Percentiles rank a stretch among this genome's conserved stretches.
Conservation (phyloP, 2,329 filamentous ascomycete species). For the Cadophora malorum region DNA sequence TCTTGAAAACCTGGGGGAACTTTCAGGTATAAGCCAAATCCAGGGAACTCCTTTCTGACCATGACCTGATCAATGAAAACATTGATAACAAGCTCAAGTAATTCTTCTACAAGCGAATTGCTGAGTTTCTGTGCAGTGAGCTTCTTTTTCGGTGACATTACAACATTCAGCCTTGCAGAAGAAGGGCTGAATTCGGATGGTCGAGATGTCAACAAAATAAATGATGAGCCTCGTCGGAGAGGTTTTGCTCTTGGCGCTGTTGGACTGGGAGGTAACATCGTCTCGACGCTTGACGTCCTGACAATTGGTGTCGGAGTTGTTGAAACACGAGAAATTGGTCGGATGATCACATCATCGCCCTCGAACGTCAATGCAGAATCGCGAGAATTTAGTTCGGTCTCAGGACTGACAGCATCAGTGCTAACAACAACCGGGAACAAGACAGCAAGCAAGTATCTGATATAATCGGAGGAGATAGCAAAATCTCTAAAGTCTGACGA, state of each 20-base stretch:
- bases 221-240: conserved; percentile 84
- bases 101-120: conserved; percentile 74
- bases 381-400: conserved; percentile 85
- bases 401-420: conserved; percentile 80
- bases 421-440: conserved; percentile 90
- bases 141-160: conserved; percentile 64
- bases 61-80: conserved; percentile 89
- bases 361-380: conserved; percentile 84
- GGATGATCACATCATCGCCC: conserved; percentile 82
- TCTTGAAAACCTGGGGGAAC: conserved; percentile 92
- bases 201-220: conserved; percentile 82
- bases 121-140: conserved; percentile 60
- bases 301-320: conserved; percentile 72
- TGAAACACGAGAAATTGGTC: conserved; percentile 57
- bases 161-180: conserved; percentile 66
- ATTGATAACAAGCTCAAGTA: conserved; percentile 78
- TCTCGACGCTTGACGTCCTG: conserved; percentile 69
- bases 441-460: conserved; percentile 78
- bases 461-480: conserved; percentile 78
- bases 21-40: conserved; percentile 84
- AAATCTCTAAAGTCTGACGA: conserved; percentile 85
- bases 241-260: conserved; percentile 60
- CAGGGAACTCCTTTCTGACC: conserved; percentile 86
- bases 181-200: conserved; percentile 63
- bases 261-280: conserved; percentile 53